Conservation (phyloP, 2,329 filamentous ascomycete genomes). For the Neonectria faginata region DNA sequence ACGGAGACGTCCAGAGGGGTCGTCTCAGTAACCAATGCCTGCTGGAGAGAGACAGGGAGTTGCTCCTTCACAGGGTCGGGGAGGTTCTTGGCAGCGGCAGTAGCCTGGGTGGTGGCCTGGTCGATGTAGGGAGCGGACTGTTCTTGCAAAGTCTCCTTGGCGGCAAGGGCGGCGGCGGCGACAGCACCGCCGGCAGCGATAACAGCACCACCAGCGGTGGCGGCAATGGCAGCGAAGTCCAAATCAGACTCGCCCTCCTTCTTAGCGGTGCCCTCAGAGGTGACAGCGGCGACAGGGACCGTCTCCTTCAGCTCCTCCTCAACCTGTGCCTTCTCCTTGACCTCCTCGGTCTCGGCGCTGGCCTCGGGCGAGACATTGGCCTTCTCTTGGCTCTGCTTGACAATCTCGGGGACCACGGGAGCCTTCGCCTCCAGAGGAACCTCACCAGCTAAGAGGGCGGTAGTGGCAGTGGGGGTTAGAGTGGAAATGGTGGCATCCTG, state of each 20-base stretch:
- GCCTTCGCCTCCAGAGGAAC: slow-evolving; percentile 72
- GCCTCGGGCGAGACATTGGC: slow-evolving; percentile 75
- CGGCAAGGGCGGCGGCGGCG: slow-evolving; percentile 47
- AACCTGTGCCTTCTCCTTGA: slow-evolving; percentile 76
- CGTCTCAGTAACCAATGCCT: slow-evolving; percentile 57
- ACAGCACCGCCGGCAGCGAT: slow-evolving; percentile 48
- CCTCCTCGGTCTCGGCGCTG: slow-evolving; percentile 72
- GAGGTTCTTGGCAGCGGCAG: slow-evolving; percentile 60
- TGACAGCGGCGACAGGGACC: slow-evolving; percentile 70
- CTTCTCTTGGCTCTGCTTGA: slow-evolving; percentile 78
- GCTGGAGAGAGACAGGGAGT: slow-evolving; percentile 63
- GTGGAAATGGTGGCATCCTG: slow-evolving; percentile 63
- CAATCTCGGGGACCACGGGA: slow-evolving; percentile 59
- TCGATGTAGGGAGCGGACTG: slow-evolving; percentile 54
- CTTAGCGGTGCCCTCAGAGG: slow-evolving; percentile 68
- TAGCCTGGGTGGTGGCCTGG: slow-evolving; percentile 53
- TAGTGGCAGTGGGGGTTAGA: slow-evolving; percentile 70
- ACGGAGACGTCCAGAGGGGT: slow-evolving; percentile 61
- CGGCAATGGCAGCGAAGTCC: slow-evolving; percentile 55
- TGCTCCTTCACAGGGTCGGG: slow-evolving; percentile 65
- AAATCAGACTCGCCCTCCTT: slow-evolving; percentile 57
- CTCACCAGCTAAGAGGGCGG: slow-evolving; percentile 74
- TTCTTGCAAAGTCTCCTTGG: slow-evolving; percentile 52
- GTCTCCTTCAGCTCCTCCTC: slow-evolving; percentile 78
- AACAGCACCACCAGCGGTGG: slow-evolving; percentile 49